Conservation (phyloP, 148 eudicot genomes). For the Vaccinium corymbosum region DNA sequence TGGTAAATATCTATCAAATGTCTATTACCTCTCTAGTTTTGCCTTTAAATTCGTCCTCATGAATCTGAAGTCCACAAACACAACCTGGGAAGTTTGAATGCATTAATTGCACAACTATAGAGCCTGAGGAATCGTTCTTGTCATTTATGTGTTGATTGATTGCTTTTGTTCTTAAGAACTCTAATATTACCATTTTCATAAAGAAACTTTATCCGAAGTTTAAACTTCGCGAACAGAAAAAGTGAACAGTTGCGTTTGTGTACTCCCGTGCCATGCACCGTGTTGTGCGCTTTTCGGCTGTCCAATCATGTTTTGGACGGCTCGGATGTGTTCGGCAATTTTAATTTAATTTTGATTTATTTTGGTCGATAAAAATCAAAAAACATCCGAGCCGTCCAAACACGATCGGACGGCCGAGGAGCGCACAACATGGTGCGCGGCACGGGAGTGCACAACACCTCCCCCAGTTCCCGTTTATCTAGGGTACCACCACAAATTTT, state of each 20-base stretch:
- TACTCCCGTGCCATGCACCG: too few relatives aligned
- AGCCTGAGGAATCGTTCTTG: neutral
- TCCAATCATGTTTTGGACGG: too few relatives aligned
- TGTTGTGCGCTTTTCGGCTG: too few relatives aligned
- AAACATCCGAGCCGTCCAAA: too few relatives aligned
- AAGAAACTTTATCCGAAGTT: neutral
- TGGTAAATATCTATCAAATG: constrained; percentile 46
- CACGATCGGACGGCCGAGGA: too few relatives aligned
- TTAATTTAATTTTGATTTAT: too few relatives aligned
- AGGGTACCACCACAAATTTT: neutral
- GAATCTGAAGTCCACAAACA: neutral
- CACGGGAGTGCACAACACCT: too few relatives aligned
- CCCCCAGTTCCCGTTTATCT: too few relatives aligned
- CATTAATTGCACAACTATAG: neutral
- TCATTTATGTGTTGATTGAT: neutral
- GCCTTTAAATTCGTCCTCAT: neutral
- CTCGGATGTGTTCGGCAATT: too few relatives aligned
- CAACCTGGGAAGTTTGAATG: neutral
- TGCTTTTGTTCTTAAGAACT: neutral
- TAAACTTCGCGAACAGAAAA: neutral
- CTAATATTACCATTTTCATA: neutral
- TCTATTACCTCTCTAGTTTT: neutral
- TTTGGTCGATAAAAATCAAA: too few relatives aligned
- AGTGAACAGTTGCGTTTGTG: neutral
- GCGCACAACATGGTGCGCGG: too few relatives aligned